Base-by-base conservation (phyloP, 179 eudicot species). In the Gypsophila paniculata region DNA sequence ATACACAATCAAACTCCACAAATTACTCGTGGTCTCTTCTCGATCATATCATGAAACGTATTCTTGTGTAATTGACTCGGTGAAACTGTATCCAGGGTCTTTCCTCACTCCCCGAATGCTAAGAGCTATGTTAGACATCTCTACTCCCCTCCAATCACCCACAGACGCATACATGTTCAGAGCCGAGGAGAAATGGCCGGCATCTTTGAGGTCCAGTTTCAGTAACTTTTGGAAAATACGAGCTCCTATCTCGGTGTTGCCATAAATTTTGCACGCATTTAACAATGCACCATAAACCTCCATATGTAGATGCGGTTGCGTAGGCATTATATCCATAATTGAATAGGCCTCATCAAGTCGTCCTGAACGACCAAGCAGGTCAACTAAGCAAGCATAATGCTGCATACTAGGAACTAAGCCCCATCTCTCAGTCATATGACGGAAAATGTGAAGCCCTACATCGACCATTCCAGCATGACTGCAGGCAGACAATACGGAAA, bases 341-440 rank as follows among this genome's bases (percentile, higher is more conserved):
- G 66, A 46, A 64, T 71, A 61, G 0, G 90, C 88, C 17, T 86
- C 85, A 25, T 61, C 75, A 9, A 86, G 57, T 68, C 66, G 72
- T 17, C 89, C 86, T 13, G 83, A 81, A 38, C 89, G 87, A 36
- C 87, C 80, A 65, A 86, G 83, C 61, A 84, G 76, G 62, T 86
- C 89, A 29, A 80, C 77, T 39, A 83, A 25, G 74, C 89, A 86
- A 61, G 82, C 81, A 78, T 79, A 86, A 74, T 86, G 89, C 71
- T 81, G 78, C 46, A 34, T 34, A 54, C 38, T 75, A 51, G 84
- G 89, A 73, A 70, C 32, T 19, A 84, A 62, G 38, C 68, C 81
- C 79, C 76, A 80, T 66, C 29, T 65, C 26, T 52, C 51, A 25
- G 60, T 54, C 85, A 84, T 80, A 8, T 62, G 46, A 48, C 46